phyloP scores from a whole-genome alignment of 768 basidiomycete genomes.

The Russula griseocarnosa region DNA sequence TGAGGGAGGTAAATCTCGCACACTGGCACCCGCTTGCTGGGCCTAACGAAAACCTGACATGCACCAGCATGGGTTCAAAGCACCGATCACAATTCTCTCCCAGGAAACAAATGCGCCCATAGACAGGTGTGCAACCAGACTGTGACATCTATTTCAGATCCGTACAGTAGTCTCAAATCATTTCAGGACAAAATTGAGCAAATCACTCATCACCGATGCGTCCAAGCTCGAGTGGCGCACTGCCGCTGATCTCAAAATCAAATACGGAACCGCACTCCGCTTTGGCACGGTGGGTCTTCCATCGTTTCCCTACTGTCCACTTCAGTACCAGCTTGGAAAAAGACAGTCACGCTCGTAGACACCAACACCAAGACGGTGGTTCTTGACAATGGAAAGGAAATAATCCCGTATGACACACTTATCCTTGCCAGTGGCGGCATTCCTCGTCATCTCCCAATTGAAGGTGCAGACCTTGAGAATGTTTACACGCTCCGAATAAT shows the following conservation, averaged over 20 bases:
- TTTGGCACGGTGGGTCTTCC: constrained; percentile 48
- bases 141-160: neutral
- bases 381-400: constrained; percentile 56
- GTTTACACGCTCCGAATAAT: constrained; percentile 72
- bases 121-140: constrained; percentile 53
- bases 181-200: constrained; percentile 80
- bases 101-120: constrained; percentile 79
- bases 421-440: constrained; percentile 75
- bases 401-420: constrained; percentile 66
- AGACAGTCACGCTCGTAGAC: constrained; percentile 72
- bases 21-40: neutral
- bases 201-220: constrained; percentile 73
- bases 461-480: constrained; percentile 68
- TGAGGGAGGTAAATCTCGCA: constrained; percentile 59
- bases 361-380: constrained; percentile 57
- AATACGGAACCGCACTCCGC: constrained; percentile 64
- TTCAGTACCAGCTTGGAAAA: constrained; percentile 9
- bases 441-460: constrained; percentile 72
- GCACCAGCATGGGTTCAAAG: constrained; percentile 66
- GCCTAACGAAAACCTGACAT: constrained; percentile 3
- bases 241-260: constrained; percentile 70
- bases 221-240: constrained; percentile 73
- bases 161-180: constrained; percentile 2
- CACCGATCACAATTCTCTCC: constrained; percentile 74
- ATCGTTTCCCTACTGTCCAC: constrained; percentile 6